Percentiles rank a stretch among this genome's conserved stretches.
Conservation (phyloP, 352 stramenopile species). For the Pythium aquatile region DNA sequence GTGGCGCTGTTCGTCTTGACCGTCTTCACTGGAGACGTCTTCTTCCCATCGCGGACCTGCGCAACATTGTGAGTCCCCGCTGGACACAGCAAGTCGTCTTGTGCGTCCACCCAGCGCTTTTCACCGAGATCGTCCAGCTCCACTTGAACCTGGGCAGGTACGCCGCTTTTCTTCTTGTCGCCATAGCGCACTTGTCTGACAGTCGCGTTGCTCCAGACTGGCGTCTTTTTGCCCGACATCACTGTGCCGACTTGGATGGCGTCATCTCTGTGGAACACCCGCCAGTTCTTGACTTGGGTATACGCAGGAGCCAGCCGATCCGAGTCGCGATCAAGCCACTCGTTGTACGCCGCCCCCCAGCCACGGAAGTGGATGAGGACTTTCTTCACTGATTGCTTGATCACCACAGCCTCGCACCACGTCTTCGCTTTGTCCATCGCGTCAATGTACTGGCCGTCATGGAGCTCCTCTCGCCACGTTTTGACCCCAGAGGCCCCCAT, state of each 20-base stretch:
- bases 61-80: not conserved
- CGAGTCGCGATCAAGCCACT: slow-evolving; percentile 93
- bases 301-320: slow-evolving; percentile 89
- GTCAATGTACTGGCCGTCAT: slow-evolving; percentile 55
- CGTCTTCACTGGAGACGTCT: not conserved
- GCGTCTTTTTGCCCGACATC: slow-evolving; percentile 31
- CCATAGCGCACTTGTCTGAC: slow-evolving; percentile 31
- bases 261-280: slow-evolving; percentile 51
- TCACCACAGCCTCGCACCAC: slow-evolving; percentile 68
- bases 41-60: not conserved
- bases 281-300: slow-evolving; percentile 72
- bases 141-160: slow-evolving; percentile 34
- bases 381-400: slow-evolving; percentile 26
- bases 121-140: slow-evolving; percentile 47
- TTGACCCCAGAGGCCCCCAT: not conserved
- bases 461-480: slow-evolving; percentile 49
- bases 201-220: slow-evolving; percentile 49
- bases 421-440: slow-evolving; percentile 58
- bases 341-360: slow-evolving; percentile 95
- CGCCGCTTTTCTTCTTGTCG: not conserved
- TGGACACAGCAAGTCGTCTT: slow-evolving; percentile 55
- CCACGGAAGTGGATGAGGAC: slow-evolving; percentile 96
- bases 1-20: not conserved
- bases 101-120: slow-evolving; percentile 45
- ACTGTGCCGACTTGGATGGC: slow-evolving; percentile 45